Base-by-base conservation (phyloP, 164 flowering plant genomes). In the Umbellularia californica region DNA sequence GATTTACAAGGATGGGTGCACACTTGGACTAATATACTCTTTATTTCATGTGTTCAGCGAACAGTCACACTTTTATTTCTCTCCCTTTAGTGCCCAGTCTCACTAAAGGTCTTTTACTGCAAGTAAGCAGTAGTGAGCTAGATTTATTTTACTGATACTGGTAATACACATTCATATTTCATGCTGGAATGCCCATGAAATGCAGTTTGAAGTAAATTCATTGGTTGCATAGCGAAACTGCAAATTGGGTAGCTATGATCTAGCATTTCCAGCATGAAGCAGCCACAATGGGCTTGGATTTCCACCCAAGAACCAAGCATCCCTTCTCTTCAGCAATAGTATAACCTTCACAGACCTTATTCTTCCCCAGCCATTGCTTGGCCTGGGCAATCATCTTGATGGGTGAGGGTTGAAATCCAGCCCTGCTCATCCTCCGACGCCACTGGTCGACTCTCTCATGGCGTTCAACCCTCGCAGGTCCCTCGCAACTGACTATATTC, bases 221-320 rank as follows among this genome's bases (percentile, higher is more conserved):
- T 22, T 12, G 28, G 20, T 11, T 24, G 12, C 12, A 64, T 22
- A 64, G 27, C 20, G 2, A 17, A 64, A 22, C 67, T 22, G 67
- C 24, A 22, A 22, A 64, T 15, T 73, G 50, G 70, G 35, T 65
- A n/a, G 68, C 12, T 50, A 12, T 66, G 50, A 30, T 72, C 77
- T 78, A 86, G 79, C 90, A 87, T 72, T 89, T 86, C 90, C 90
- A 88, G 79, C 88, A 85, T 20, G 92, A 87, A 75, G 89, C 85
- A 52, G 90, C 88, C 12, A 88, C 80, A 62, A 87, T 83, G 20
- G 92, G 89, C 82, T 83, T 85, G 0, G 87, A 87, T 71, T 87
- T 85, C 92, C 90, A 88, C 2, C 92, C 92, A 27, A 88, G 87
- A 52, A 87, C 84, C 85, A 87, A 79, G 77, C 89, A 87, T 3